Evolutionary conservation across 768 basidiomycete genomes (phyloP), one percentile per base, ranked within the genome.

Genomic region (Phanerochaete sordida): DNA sequence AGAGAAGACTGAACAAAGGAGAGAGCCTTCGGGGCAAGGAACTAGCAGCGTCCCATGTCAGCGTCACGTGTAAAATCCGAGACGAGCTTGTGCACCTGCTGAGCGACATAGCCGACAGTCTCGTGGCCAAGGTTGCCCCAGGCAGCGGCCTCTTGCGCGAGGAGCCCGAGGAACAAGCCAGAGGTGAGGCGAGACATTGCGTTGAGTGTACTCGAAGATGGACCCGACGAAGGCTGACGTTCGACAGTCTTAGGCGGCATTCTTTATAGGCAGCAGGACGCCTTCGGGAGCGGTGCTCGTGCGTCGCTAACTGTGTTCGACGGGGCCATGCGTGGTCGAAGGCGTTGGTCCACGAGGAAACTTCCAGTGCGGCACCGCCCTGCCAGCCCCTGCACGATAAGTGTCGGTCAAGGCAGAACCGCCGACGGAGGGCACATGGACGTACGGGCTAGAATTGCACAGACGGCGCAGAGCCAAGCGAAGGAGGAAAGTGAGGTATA

Each of bases 11-110:
- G 66, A 2, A 84, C 82, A 59, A 80, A 81, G 2, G 75, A 69
- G 7, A 81, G 72, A 1, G 82, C 77, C 8, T 79, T 79, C 3
- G 81, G 76, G 13, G 75, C 74, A 24, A 84, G 70, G 66, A 84
- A 84, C 81, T 83, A 30, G 9, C 19, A 35, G 33, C n/a, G 44
- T 16, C n/a, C 4, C 47, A 21, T 52, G 15, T 55, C 35, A 7
- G 59, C 15, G 31, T 55, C 56, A 24, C 53, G 56, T 15, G 58
- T 55, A 24, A 61, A 64, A 2, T 60, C 62, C 21, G 23, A 58
- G 33, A 4, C 47, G 9, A 16, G 2, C 26, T n/a, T 16, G 28
- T 27, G 21, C 6, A n/a, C 31, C 8, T 49, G n/a, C 21, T 55
- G 52, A 12, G 60, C 60, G 33, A 62, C 69, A 26, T 60, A 71